These are phyloP conservation scores for Galerina marginata DNA, from an alignment of 768 basidiomycete species.

Conservation along the genomic window DNA sequence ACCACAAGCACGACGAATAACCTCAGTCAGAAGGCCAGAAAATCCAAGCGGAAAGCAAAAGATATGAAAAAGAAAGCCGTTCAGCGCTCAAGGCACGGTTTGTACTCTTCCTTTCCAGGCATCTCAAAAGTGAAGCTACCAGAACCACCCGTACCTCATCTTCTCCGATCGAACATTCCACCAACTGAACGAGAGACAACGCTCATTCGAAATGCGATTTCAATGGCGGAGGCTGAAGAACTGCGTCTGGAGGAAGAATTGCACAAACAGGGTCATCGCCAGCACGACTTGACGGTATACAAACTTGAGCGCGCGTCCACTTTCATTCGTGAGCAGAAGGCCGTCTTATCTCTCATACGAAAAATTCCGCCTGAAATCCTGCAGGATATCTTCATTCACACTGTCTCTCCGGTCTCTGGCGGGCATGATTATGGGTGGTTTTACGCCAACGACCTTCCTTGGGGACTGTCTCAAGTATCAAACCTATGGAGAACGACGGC, in stretches of 20 bases:
- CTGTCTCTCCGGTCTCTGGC: background rate
- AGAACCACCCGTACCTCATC: background rate
- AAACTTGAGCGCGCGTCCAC: too few species aligned
- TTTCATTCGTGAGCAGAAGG: too few species aligned
- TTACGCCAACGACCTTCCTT: background rate
- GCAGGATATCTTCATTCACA: background rate
- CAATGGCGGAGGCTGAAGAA: background rate
- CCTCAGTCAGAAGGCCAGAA: too few species aligned
- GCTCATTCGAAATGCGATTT: background rate
- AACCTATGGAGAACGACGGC: background rate
- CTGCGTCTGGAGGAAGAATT: background rate
- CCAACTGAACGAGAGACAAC: background rate
- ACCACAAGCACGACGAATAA: too few species aligned
- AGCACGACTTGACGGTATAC: too few species aligned
- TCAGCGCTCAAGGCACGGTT: too few species aligned
- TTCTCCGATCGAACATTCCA: background rate
- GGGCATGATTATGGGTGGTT: background rate
- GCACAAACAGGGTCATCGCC: too few species aligned
- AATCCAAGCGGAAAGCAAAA: too few species aligned
- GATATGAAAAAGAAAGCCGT: too few species aligned
- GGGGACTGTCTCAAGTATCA: background rate
- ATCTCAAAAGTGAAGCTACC: too few species aligned
- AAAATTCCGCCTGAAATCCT: background rate
- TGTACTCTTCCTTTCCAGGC: too few species aligned
- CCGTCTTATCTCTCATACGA: background rate